Evolutionary conservation across 2,329 filamentous ascomycete genomes (phyloP), one percentile per base, ranked within the genome.

Genomic region (Hypoxylon sp.): DNA sequence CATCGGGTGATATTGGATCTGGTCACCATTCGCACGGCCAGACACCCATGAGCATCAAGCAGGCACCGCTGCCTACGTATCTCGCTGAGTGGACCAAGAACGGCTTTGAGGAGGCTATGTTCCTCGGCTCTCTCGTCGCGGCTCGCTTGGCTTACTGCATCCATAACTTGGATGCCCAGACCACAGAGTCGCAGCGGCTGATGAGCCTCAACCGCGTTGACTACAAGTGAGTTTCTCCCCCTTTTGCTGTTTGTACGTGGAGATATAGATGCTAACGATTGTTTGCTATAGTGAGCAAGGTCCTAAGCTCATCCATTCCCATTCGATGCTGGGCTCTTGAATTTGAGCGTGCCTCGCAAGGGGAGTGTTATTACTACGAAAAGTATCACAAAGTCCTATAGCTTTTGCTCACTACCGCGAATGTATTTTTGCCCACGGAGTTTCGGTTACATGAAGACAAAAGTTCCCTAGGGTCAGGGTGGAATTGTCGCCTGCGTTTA

Each of bases 41-140:
- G 82, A 96, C 93, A 6, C 94, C 94, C 0, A 97, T 91, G 23
- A 91, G 88, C 55, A 94, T 97, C 82, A 95, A 93, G 83, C 84
- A 89, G 28, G 89, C 93, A 28, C 87, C 89, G 71, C 84, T 93
- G 72, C 94, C 94, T 0, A 91, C 93, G 58, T 97, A 98, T 79
- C 91, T 97, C 72, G 88, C 91, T 10, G 94, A 97, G 79, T 98
- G 94, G 93, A 93, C 93, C 77, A 94, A 92, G 80, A 88, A 90
- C 70, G 84, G 87, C 61, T 86, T 87, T 75, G 94, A 98, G 75
- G 94, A 98, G 80, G 89, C 92, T 52, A 89, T 90, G 76, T 97
- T 98, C 80, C 83, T 98, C 5, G 94, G 94, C 10, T 92, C 93
- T 2, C 93, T 97, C 80, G 91, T 97, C 32, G 93, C 92, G 1